A percentile compares a stretch with the other conserved stretches of the same genome.
Evolutionary conservation across 2,329 filamentous ascomycete species (phyloP).

Genomic region (Hypoxylon sp.): DNA sequence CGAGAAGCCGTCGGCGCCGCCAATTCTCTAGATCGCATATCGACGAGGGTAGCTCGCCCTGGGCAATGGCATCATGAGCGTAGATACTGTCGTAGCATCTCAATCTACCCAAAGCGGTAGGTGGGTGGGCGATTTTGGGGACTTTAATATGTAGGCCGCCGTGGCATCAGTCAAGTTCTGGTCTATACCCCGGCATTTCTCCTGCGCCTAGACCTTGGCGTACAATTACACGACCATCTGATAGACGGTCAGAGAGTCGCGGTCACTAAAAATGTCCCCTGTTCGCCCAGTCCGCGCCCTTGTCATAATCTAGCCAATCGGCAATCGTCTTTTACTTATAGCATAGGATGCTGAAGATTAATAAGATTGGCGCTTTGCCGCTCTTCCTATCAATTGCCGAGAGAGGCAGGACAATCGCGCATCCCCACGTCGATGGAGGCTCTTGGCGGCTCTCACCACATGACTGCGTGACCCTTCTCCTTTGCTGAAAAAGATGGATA

Average conservation of each 20-base stretch:
- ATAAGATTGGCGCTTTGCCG: conserved; percentile 37
- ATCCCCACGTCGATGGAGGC: conserved; percentile 41
- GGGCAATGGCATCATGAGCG: conserved; percentile 47
- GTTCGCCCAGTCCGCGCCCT: conserved; percentile 31
- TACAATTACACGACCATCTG: conserved; percentile 31
- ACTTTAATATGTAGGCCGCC: conserved; percentile 46
- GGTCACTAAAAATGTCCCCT: conserved; percentile 20
- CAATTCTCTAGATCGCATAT: conserved; percentile 33
- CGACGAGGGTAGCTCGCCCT: conserved; percentile 35
- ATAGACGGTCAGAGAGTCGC: conserved; percentile 32
- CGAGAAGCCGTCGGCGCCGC: conserved; percentile 33
- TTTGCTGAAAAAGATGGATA: conserved; percentile 20
- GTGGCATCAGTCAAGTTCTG: conserved; percentile 41
- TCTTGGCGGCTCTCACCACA: conserved; percentile 39
- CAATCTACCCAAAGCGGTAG: conserved; percentile 51
- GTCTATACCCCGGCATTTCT: conserved; percentile 39
- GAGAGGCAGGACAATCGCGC: conserved; percentile 38
- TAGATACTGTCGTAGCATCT: conserved; percentile 51
- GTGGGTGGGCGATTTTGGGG: conserved; percentile 28
- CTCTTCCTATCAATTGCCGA: conserved; percentile 42
- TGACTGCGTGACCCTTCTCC: conserved; percentile 31
- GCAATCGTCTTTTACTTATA: conserved; percentile 19
- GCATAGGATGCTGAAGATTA: conserved; percentile 32
- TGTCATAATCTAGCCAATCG: conserved; percentile 31
- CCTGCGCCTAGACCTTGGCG: conserved; percentile 45